Evolutionary conservation across 139 green algal species (phyloP).

Genomic region (Gonium pectorale): DNA sequence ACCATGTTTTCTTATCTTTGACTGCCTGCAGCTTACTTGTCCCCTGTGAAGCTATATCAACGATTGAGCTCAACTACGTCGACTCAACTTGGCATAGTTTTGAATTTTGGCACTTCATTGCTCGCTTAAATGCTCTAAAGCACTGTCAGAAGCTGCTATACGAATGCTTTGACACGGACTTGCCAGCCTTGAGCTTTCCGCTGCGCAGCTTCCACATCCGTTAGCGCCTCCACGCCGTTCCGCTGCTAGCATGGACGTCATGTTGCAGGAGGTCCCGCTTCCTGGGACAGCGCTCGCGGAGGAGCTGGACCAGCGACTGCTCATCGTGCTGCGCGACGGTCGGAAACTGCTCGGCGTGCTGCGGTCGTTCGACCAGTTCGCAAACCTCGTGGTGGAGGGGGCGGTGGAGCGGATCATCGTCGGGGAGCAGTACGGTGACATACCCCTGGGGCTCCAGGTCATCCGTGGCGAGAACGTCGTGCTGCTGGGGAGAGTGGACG

Average conservation of each 20-base stretch:
- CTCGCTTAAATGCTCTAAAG: too few relatives aligned
- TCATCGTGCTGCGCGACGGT: conserved; percentile 78
- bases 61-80: too few relatives aligned
- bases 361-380: conserved; percentile 84
- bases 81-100: too few relatives aligned
- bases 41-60: too few relatives aligned
- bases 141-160: too few relatives aligned
- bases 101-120: too few relatives aligned
- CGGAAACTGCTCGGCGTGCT: conserved; percentile 76
- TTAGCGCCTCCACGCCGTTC: too few relatives aligned
- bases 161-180: too few relatives aligned
- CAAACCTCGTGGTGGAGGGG: conserved; percentile 84
- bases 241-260: conserved; percentile 20
- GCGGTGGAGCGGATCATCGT: conserved; percentile 86
- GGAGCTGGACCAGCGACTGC: conserved; percentile 74
- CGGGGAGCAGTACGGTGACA: conserved; percentile 79
- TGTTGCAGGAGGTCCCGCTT: conserved; percentile 56
- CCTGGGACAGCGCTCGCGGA: conserved; percentile 77
- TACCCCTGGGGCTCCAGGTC: conserved; percentile 81
- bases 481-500: conserved; percentile 84
- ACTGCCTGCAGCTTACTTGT: too few relatives aligned
- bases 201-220: too few relatives aligned
- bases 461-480: conserved; percentile 89
- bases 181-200: too few relatives aligned
- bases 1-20: too few relatives aligned